Evolutionary conservation across 495 filamentous ascomycete genomes (phyloP), one percentile per base, ranked within the genome.

Genomic region (Corynascus novoguineensis): DNA sequence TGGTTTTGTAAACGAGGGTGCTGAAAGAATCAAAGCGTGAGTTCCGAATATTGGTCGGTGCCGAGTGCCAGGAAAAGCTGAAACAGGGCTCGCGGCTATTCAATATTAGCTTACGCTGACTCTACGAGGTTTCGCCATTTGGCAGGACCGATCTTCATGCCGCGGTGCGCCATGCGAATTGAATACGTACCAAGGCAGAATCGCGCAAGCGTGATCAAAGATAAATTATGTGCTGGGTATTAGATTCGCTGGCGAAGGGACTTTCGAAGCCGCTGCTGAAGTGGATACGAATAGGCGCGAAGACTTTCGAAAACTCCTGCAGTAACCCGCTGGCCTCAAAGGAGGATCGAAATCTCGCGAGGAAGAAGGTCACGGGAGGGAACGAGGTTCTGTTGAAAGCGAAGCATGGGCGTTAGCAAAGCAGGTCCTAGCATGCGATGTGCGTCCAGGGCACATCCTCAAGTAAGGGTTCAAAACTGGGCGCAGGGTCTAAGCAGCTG

Each of bases 291-390:
- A 67, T 59, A 55, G 47, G 61, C 48, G 64, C 66, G 60, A 64
- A 58, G 59, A 61, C 60, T 71, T 68, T 75, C 71, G 70, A 79
- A 71, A 71, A 68, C 86, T 90, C 86, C 88, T 89, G 89, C 88
- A 92, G 89, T 82, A 80, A 72, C 88, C 87, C 82, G 88, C 89
- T 91, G 88, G 86, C 87, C 89, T 92, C 85, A 86, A 87, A 87
- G 85, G 83, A 87, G 82, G 63, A 61, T 73, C 71, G 72, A 75
- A 73, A 73, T 66, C 60, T 64, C 69, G 64, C 54, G 60, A 57
- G 64, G 58, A 64, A 64, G 63, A 60, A 62, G 63, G 37, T 57
- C 22, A 61, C 64, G 57, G 61, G 40, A 50, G 57, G 56, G 54
- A 41, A 55, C 54, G 64, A 61, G 51, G 55, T 58, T 68, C 68